These are phyloP conservation scores for Candida ponderosae DNA, from an alignment of 805 yeast genomes.

Conservation along the genomic window DNA sequence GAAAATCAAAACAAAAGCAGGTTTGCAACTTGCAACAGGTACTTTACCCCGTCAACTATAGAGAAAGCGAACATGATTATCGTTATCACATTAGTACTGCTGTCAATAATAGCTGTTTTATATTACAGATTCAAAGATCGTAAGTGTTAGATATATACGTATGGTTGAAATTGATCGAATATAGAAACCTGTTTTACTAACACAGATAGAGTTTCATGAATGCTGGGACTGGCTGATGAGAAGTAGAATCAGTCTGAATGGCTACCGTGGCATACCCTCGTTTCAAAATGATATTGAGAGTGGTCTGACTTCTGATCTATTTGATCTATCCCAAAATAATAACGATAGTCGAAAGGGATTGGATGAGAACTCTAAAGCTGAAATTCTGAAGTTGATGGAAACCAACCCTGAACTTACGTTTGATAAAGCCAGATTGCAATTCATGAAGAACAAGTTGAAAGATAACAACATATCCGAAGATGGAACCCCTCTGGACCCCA, in stretches of 20 bases:
- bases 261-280: constrained; percentile 17
- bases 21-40: too few relatives aligned
- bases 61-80: too few relatives aligned
- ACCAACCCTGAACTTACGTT: constrained; percentile 37
- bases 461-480: constrained; percentile 51
- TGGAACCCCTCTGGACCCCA: constrained; percentile 65
- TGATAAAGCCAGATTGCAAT: constrained; percentile 61
- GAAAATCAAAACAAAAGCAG: too few relatives aligned
- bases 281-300: constrained; percentile 43
- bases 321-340: constrained; percentile 42
- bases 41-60: too few relatives aligned
- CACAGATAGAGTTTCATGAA: too few relatives aligned
- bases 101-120: too few relatives aligned
- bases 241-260: constrained; percentile 19
- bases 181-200: too few relatives aligned
- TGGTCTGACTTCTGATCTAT: constrained; percentile 53
- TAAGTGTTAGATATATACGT: too few relatives aligned
- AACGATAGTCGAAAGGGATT: constrained; percentile 58
- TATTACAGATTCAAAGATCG: too few relatives aligned
- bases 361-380: constrained; percentile 42
- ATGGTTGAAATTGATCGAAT: too few relatives aligned
- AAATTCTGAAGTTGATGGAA: constrained; percentile 48
- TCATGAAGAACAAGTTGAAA: constrained; percentile 36
- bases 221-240: constrained; percentile 15
- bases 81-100: too few relatives aligned